Evolutionary conservation across 2,329 filamentous ascomycete genomes (phyloP).

Genomic region (Pyrenophora graminea): DNA sequence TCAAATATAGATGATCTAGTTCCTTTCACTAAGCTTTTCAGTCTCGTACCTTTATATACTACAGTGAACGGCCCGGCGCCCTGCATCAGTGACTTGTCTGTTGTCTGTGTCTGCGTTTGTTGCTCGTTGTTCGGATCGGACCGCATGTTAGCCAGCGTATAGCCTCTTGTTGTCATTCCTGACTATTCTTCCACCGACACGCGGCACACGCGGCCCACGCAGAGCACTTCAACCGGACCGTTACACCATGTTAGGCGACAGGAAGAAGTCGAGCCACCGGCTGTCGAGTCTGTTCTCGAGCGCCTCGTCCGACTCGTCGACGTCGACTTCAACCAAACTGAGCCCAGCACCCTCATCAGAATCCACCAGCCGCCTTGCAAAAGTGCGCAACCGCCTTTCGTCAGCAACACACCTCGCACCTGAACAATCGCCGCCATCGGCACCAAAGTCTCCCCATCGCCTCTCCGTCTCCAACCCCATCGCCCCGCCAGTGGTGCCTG

Average conservation of each 20-base stretch:
- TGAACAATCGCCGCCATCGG: slow-evolving; percentile 35
- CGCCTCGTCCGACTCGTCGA: slow-evolving; percentile 25
- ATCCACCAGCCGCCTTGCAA: slow-evolving; percentile 35
- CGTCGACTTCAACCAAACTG: slow-evolving; percentile 14
- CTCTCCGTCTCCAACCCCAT: slow-evolving; percentile 26
- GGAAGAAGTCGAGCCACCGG: slow-evolving; percentile 40
- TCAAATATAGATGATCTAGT: slow-evolving; percentile 33
- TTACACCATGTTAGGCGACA: slow-evolving; percentile 29
- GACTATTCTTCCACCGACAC: slow-evolving; percentile 2
- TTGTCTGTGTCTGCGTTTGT: slow-evolving; percentile 22
- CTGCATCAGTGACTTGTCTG: slow-evolving; percentile 26
- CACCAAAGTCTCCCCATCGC: slow-evolving; percentile 18
- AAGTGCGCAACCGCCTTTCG: slow-evolving; percentile 40
- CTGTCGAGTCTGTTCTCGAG: slow-evolving; percentile 43
- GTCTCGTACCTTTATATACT: slow-evolving; percentile 14
- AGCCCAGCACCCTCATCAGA: slow-evolving; percentile 33
- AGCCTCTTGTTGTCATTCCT: slow-evolving; percentile 9
- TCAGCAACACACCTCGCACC: slow-evolving; percentile 39
- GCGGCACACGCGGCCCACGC: not conserved
- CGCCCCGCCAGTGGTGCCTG: slow-evolving; percentile 34
- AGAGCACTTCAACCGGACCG: not conserved
- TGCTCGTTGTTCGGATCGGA: slow-evolving; percentile 17
- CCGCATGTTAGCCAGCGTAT: slow-evolving; percentile 16
- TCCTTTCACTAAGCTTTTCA: slow-evolving; percentile 18
- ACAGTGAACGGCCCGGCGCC: slow-evolving; percentile 12